Conservation (phyloP, 305 asterid genomes). For the Fraxinus velutina region DNA sequence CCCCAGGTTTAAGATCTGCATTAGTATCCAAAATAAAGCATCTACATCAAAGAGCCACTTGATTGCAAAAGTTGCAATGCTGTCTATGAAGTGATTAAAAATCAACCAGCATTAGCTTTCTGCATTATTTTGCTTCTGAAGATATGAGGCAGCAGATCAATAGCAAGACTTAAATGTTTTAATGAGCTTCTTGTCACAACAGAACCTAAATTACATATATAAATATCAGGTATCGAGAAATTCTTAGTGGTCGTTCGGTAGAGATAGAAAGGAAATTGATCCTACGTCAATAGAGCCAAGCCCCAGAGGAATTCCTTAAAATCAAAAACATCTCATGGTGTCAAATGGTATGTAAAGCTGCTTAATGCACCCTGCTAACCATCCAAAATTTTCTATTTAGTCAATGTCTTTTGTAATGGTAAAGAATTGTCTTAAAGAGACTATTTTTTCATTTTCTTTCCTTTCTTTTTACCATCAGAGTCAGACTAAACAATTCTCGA, state of each 20-base stretch:
- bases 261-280: not conserved
- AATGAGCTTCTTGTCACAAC: not conserved
- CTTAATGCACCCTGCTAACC: not conserved
- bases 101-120: not conserved
- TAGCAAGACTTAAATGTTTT: not conserved
- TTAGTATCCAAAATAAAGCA: slow-evolving; percentile 12
- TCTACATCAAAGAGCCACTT: not conserved
- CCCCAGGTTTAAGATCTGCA: slow-evolving; percentile 79
- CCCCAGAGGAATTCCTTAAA: not conserved
- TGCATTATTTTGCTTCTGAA: not conserved
- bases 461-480: not conserved
- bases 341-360: not conserved
- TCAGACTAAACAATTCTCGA: not conserved
- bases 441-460: not conserved
- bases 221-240: not conserved
- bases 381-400: not conserved
- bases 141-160: not conserved
- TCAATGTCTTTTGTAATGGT: not conserved
- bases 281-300: not conserved
- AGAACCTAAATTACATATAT: not conserved
- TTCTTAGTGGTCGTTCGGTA: not conserved
- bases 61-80: slow-evolving; percentile 1
- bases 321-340: not conserved
- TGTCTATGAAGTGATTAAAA: not conserved
- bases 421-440: not conserved